Base-by-base conservation (phyloP, 345 rosid species). In the Nasturtium officinale region DNA sequence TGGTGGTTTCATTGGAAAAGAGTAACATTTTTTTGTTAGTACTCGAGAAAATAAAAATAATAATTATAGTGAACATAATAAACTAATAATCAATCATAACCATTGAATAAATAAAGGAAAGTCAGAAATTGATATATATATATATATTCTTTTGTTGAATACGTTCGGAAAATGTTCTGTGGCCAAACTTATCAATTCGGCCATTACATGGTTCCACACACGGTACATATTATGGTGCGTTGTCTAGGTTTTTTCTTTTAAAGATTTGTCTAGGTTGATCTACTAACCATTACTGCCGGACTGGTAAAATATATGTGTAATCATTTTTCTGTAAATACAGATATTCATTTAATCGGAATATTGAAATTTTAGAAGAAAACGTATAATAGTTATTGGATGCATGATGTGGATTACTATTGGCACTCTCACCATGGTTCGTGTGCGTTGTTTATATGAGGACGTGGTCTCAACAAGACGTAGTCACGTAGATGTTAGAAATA, bases 391-490 rank as follows among this genome's bases (percentile, higher is more conserved):
- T 12, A 26, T 52, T 62, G 35, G 64, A 54, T 43, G 64, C 35
- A 53, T n/a, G 42, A 38, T 38, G 61, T 50, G 61, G 29, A 50
- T 48, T 69, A 42, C 17, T 15, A 33, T 47, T 38, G 43, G 40
- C 25, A 66, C 54, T 15, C 9, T 45, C 20, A 45, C 8, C 48
- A 28, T 23, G 45, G 53, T n/a, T 37, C 21, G 29, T 48, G 63
- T 73, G 12, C 38, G 21, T 42, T n/a, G 45, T 17, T 72, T 30
- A 28, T 5, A 20, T 30, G 20, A 72, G 3, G 21, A 23, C 26
- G 58, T 73, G 58, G 71, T 64, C 65, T 73, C 48, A 46, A 25
- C 51, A 33, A 64, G 64, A 54, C 56, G 38, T 73, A 10, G 23
- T 55, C 55, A 54, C 47, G 38, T 73, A 10, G 23, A 64, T 64